Evolutionary conservation across 768 basidiomycete species (phyloP).

Genomic region (Phanerodontia chrysosporium): DNA sequence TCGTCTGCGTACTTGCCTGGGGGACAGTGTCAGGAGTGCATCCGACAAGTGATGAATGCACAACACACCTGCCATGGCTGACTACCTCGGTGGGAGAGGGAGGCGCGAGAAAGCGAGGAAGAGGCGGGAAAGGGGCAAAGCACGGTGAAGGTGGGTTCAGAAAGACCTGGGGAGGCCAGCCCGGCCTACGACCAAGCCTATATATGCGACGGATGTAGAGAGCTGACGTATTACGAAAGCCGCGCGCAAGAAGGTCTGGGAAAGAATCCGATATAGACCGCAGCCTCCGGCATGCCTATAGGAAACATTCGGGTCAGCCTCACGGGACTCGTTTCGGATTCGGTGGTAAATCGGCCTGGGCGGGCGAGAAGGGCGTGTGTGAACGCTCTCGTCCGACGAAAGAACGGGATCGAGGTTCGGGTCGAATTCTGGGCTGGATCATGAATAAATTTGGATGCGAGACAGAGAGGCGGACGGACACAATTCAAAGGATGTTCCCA

Average conservation of each 20-base stretch:
- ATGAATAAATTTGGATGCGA: neutral
- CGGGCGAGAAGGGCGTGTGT: neutral
- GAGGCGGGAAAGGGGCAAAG: neutral
- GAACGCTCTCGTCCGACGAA: neutral
- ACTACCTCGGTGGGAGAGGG: neutral
- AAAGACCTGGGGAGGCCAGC: neutral
- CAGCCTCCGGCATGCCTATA: neutral
- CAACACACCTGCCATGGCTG: slow-evolving; percentile 1
- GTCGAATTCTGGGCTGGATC: neutral
- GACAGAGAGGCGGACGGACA: neutral
- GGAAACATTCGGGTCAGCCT: slow-evolving; percentile 2
- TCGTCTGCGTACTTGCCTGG: neutral
- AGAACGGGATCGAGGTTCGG: neutral
- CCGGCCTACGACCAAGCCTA: neutral
- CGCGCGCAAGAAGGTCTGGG: neutral
- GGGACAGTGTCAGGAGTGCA: neutral
- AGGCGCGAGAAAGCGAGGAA: neutral
- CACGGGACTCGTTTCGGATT: neutral
- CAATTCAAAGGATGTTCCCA: neutral
- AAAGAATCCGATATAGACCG: slow-evolving; percentile 6
- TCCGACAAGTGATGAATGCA: neutral
- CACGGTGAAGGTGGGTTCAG: slow-evolving; percentile 1
- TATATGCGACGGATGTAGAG: slow-evolving; percentile 1
- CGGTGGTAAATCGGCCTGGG: slow-evolving; percentile 6
- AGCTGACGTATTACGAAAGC: neutral